Conservation (phyloP, 2,329 filamentous ascomycete genomes). For the Sclerotinia borealis region DNA sequence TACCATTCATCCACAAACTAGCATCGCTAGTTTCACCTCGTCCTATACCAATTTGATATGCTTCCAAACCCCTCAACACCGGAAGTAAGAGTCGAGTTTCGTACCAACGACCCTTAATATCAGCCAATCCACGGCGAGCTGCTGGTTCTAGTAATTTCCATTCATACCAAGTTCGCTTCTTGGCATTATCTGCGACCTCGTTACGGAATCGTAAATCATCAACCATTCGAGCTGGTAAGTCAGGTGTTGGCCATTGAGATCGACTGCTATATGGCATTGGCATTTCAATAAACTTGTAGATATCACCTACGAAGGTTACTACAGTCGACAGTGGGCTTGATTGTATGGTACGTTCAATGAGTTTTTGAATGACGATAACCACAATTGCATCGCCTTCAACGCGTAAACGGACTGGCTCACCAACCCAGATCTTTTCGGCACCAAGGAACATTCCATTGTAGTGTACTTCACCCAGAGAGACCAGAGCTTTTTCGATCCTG, state of each 20-base stretch:
- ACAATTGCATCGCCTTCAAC: conserved; percentile 39
- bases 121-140: conserved; percentile 34
- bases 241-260: conserved; percentile 35
- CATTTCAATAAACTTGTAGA: conserved; percentile 43
- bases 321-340: conserved; percentile 18
- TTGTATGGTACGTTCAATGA: conserved; percentile 29
- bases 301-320: conserved; percentile 43
- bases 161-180: conserved; percentile 27
- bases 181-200: conserved; percentile 39
- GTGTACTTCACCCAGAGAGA: conserved; percentile 36
- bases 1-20: conserved; percentile 41
- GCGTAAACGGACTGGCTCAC: conserved; percentile 49
- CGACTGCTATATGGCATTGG: conserved; percentile 32
- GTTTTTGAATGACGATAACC: conserved; percentile 39
- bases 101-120: conserved; percentile 56
- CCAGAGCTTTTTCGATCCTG: conserved; percentile 36
- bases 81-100: conserved; percentile 46
- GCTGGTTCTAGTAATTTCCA: conserved; percentile 30
- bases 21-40: conserved; percentile 37
- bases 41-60: conserved; percentile 32
- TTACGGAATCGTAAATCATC: conserved; percentile 37
- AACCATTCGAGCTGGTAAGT: conserved; percentile 42
- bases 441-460: conserved; percentile 52
- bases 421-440: conserved; percentile 53
- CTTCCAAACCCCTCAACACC: conserved; percentile 28